A percentile compares a stretch with the other conserved stretches of the same genome.
Conservation (phyloP, 257 asterid genomes). For the Thymus quinquecostatus region DNA sequence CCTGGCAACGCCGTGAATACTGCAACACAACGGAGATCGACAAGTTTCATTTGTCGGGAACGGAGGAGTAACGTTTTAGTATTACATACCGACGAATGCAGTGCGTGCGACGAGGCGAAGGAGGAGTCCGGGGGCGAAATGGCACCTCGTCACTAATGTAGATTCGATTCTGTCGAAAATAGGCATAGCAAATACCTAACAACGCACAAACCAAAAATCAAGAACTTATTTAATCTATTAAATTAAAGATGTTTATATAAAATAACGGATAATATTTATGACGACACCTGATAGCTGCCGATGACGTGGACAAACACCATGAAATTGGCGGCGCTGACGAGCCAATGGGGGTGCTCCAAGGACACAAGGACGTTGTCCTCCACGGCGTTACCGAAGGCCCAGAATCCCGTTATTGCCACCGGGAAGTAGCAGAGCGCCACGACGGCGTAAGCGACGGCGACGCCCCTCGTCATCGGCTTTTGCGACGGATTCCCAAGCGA, state of each 20-base stretch:
- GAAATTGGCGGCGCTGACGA: conserved; percentile 42
- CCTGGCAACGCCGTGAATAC: conserved; percentile 42
- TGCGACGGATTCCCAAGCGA: conserved; percentile 44
- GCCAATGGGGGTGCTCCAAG: conserved; percentile 46
- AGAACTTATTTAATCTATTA: too few relatives aligned
- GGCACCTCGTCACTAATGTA: conserved; percentile 27
- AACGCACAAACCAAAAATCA: background rate
- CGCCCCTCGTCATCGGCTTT: conserved; percentile 50
- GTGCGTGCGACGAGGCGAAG: conserved; percentile 46
- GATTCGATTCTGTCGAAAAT: conserved; percentile 53
- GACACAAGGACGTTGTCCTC: conserved; percentile 48
- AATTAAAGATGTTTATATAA: too few relatives aligned
- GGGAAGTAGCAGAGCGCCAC: conserved; percentile 54
- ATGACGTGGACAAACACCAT: conserved; percentile 55
- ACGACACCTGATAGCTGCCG: conserved; percentile 51
- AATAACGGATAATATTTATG: too few relatives aligned
- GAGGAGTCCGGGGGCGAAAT: conserved; percentile 38
- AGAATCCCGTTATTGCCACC: conserved; percentile 46
- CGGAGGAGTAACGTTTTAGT: too few relatives aligned
- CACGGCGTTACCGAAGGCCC: conserved; percentile 48
- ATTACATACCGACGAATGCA: conserved; percentile 41
- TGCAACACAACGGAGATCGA: conserved; percentile 15
- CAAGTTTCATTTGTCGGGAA: too few relatives aligned
- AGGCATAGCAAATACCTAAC: conserved; percentile 56
- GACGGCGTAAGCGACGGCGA: conserved; percentile 40